Base-by-base conservation (phyloP, 768 basidiomycete species). In the Cystobasidium onofrii region DNA sequence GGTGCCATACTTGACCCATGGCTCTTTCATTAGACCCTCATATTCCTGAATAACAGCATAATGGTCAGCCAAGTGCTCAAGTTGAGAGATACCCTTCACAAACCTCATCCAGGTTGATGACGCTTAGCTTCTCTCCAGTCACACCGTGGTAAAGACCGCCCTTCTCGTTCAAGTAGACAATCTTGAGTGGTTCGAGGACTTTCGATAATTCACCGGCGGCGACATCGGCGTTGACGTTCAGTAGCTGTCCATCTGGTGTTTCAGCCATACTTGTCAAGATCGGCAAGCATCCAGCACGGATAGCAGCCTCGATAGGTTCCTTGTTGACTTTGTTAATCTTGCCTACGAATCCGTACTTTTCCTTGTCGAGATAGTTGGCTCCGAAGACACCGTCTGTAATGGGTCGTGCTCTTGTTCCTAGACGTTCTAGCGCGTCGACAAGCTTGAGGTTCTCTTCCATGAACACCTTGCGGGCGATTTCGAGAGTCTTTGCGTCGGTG, bases 1-100 rank as follows among this genome's bases (percentile, higher is more conserved):
- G 76, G 95, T 98, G 75, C 95, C 96, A 80, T 88, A 97, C 81
- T 96, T 96, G 82, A 99, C 95, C 96, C 96, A 99, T 6, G 93
- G 86, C 82, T 98, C 90, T 80, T 93, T 94, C 93, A 98, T 91
- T 73, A 99, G 88, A 27, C 86, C 86, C 77, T 95, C 91, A 82
- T 95, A 98, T 84, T 99, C 96, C 90, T 92, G 79, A 23, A 25
- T 20, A 9, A 74, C 36, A 64, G n/a, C 10, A 57, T 43, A 2
- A 4, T 29, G 17, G 17, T 46, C 64, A 66, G 55, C 34, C 62
- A 64, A 33, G 6, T 33, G 2, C 15, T 31, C 33, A 33, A 41
- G 9, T n/a, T n/a, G n/a, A n/a, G 63, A 50, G 31, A 57, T 44
- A 23, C 31, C 20, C 17, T 29, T 31, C 27, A 78, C 83, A 65